Base-by-base conservation (phyloP, 495 filamentous ascomycete species). In the Talaromyces borbonicus region DNA sequence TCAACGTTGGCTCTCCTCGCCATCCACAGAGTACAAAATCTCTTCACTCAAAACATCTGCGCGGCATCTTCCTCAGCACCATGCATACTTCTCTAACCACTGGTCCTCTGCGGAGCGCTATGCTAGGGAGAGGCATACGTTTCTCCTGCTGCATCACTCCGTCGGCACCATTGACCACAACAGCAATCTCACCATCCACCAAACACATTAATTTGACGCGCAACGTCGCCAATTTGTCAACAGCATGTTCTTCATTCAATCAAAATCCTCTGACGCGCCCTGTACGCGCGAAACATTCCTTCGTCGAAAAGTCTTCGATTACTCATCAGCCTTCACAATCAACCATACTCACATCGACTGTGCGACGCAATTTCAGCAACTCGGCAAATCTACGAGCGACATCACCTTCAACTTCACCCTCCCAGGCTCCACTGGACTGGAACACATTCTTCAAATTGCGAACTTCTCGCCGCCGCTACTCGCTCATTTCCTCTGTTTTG, bases 391-490 rank as follows among this genome's bases (percentile, higher is more conserved):
- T 71, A 19, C 58, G 66, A 18, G 45, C 65, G 14, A 59, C 18
- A 18, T 11, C 67, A 47, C 58, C 68, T 22, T 57, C 69, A 18
- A 29, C 49, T 12, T 47, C 62, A 20, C 47, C 66, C 8, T 50
- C 59, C 38, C 41, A 61, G 18, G 61, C 59, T 26, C 67, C 67
- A 22, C 79, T 95, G 15, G 80, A 88, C 65, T 98, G 92, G 92
- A 84, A 96, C 69, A 78, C 78, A 30, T 98, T 94, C 77, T 90
- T 98, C 75, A 74, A 73, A 52, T 82, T 97, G 39, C 90, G 92
- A 57, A 81, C 83, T 43, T 80, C 78, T 26, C 85, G 90, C 16
- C 84, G 92, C 11, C 77, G 84, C 41, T 84, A 86, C 74, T 84
- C 88, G 51, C 79, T 93, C 30, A 77, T 68, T 40, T 83, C 84